phyloP scores from a whole-genome alignment of 2,329 filamentous ascomycete genomes.

The Helotiales sp. region DNA sequence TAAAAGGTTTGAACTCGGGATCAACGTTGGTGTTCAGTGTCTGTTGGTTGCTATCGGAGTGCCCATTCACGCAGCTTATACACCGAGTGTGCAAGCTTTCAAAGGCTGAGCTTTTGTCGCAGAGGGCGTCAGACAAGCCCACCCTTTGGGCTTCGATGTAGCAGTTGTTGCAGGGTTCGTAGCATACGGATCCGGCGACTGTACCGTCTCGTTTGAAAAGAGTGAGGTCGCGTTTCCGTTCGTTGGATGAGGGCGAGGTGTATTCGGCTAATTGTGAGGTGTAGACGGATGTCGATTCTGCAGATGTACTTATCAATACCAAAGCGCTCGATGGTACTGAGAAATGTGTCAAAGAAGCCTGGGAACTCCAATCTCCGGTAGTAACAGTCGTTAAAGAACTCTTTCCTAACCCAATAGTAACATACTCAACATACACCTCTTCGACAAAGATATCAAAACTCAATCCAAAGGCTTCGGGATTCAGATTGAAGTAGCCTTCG shows the following conservation, averaged over 20 bases:
- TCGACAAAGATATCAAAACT: constrained; percentile 61
- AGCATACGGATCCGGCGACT: constrained; percentile 51
- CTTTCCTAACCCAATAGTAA: constrained; percentile 21
- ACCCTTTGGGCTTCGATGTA: constrained; percentile 44
- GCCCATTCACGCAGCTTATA: constrained; percentile 23
- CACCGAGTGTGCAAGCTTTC: constrained; percentile 39
- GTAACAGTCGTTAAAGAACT: constrained; percentile 42
- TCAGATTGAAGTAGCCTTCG: constrained; percentile 63
- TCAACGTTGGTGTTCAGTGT: constrained; percentile 20
- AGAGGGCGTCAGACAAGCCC: constrained; percentile 51
- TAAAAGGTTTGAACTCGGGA: constrained; percentile 27
- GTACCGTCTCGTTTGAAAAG: constrained; percentile 41
- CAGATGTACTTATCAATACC: too few species aligned
- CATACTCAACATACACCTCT: constrained; percentile 38
- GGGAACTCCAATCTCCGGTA: constrained; percentile 57
- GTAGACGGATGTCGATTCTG: not conserved
- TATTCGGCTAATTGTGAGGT: not conserved
- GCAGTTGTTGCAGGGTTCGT: constrained; percentile 50
- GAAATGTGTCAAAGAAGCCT: too few species aligned
- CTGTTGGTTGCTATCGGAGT: constrained; percentile 14
- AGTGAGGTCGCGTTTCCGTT: not conserved
- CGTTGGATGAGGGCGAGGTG: constrained; percentile 7
- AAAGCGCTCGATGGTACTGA: too few species aligned
- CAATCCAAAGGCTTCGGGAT: constrained; percentile 62
- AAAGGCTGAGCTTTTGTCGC: constrained; percentile 45